These are phyloP conservation scores for Fusarium burgessii DNA, from an alignment of 2,329 filamentous ascomycete species.

Conservation along the genomic window DNA sequence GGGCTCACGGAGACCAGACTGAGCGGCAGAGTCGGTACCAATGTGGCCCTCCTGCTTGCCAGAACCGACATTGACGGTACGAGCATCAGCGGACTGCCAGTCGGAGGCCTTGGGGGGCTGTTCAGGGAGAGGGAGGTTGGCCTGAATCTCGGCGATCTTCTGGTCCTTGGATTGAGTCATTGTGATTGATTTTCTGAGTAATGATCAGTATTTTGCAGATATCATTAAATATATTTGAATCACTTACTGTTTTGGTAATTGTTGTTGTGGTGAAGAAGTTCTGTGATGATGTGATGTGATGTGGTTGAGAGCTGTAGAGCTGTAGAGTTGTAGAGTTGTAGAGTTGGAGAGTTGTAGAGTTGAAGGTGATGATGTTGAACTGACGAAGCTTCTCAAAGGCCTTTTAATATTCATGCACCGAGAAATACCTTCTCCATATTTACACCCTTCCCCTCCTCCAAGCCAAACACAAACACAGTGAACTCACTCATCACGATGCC, in stretches of 20 bases:
- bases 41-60: conserved; percentile 67
- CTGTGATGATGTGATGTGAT: conserved; percentile 5
- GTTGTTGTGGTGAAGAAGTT: conserved; percentile 7
- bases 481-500: conserved; percentile 26
- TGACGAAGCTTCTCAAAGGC: conserved; percentile 5
- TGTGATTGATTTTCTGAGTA: conserved; percentile 6
- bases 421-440: conserved; percentile 7
- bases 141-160: conserved; percentile 74
- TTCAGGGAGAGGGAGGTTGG: conserved; percentile 83
- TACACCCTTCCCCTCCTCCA: background rate
- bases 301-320: background rate
- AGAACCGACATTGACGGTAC: conserved; percentile 77
- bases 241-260: conserved; percentile 18
- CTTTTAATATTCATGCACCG: conserved; percentile 22
- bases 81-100: conserved; percentile 78
- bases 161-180: conserved; percentile 69
- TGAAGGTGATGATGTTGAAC: background rate
- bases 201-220: conserved; percentile 1
- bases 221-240: background rate
- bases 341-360: too few relatives aligned
- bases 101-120: conserved; percentile 81
- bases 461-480: conserved; percentile 2
- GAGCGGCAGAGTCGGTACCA: conserved; percentile 61
- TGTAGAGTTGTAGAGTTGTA: background rate
- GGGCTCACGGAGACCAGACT: conserved; percentile 68